Conservation (phyloP, 225 moss, liverwort and hornwort species). For the Antitrichia curtipendula region DNA sequence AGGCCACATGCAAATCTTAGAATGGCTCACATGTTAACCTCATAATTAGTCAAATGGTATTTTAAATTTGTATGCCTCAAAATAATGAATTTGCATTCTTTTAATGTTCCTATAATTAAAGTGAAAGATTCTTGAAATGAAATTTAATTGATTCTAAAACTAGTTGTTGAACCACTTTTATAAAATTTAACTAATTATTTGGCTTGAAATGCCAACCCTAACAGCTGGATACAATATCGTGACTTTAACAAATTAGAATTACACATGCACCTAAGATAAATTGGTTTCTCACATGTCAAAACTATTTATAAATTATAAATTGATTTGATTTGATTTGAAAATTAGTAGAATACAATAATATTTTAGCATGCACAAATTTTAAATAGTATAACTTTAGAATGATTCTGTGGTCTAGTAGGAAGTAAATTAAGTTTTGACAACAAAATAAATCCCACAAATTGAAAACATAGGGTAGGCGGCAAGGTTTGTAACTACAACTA, state of each 20-base stretch:
- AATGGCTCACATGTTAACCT: too few species aligned
- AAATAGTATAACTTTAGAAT: not conserved
- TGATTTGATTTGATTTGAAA: not conserved
- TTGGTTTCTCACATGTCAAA: not conserved
- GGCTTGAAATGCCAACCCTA: not conserved
- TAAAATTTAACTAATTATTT: not conserved
- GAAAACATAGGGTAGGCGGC: rapidly evolving
- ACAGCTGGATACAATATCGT: rapidly evolving
- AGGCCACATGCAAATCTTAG: too few species aligned
- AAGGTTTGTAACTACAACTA: rapidly evolving
- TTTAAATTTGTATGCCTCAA: too few species aligned
- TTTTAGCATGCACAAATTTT: not conserved
- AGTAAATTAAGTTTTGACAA: not conserved
- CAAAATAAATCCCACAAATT: not conserved
- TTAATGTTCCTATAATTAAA: not conserved
- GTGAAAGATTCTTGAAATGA: rapidly evolving
- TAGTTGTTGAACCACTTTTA: not conserved
- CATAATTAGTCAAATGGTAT: not conserved
- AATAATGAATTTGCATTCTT: rapidly evolving
- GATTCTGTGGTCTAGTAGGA: not conserved
- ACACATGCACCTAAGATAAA: too few species aligned
- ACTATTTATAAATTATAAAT: not conserved
- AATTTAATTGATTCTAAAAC: not conserved
- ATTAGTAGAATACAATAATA: not conserved
- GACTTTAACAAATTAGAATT: not conserved